A percentile compares a stretch with the other conserved stretches of the same genome.
phyloP scores from a whole-genome alignment of 169 alveolate species.

The Perkinsus marinus region DNA sequence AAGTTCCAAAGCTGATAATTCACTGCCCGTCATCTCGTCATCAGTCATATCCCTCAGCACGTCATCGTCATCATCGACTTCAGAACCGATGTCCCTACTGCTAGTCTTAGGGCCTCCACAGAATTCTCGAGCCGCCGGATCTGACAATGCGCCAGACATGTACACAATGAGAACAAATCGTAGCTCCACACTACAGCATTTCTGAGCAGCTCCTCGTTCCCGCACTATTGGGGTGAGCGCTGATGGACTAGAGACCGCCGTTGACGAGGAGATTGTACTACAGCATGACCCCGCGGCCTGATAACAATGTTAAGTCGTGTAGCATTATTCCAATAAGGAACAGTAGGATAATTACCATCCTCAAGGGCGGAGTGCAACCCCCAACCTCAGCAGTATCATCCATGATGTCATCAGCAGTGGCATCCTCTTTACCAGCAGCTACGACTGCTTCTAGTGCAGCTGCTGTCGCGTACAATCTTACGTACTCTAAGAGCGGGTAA shows the following conservation, averaged over 20 bases:
- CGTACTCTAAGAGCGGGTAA: too few relatives aligned
- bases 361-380: too few relatives aligned
- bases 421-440: too few relatives aligned
- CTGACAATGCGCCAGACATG: too few relatives aligned
- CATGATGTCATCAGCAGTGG: too few relatives aligned
- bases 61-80: too few relatives aligned
- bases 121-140: not conserved
- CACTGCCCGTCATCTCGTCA: not conserved
- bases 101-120: not conserved
- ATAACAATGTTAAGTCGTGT: not conserved
- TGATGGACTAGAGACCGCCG: not conserved
- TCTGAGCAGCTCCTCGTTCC: not conserved
- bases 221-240: not conserved
- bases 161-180: too few relatives aligned
- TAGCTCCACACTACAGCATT: not conserved
- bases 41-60: not conserved
- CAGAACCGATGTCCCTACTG: too few relatives aligned
- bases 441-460: too few relatives aligned
- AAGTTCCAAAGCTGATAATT: not conserved
- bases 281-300: not conserved
- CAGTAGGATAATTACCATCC: too few relatives aligned
- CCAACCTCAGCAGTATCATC: too few relatives aligned
- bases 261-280: not conserved
- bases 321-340: not conserved
- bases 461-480: too few relatives aligned